Base-by-base conservation (phyloP, 345 rosid species). In the Euphorbia pulcherrima region DNA sequence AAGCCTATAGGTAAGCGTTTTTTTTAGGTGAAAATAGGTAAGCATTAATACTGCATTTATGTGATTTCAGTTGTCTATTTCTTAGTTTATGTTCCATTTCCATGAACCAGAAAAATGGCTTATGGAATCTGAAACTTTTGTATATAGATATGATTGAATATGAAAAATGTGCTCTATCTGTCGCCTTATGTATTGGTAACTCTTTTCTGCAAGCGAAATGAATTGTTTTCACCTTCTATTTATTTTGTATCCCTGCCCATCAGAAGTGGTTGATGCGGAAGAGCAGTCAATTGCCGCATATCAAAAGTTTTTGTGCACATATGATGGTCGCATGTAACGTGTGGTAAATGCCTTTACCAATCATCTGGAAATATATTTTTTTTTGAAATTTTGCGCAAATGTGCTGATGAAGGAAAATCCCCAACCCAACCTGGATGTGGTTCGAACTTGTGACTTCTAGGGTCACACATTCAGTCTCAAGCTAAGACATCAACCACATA, bases 281-380 rank as follows among this genome's bases (percentile, higher is more conserved):
- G 16, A n/a, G 10, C 44, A 21, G 26, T 53, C 57, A 53, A 53
- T 53, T n/a, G 57, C 28, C 26, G 57, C 28, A 24, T 53, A 23
- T 53, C 57, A 13, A 21, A 53, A 50, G 54, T 50, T 50, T 50
- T n/a, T 50, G 54, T 50, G 54, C 54, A 50, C 21, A 50, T 17
- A 50, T 50, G 54, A 50, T 50, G 54, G 54, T 50, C 26, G 55
- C 57, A 53, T 53, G 57, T 53, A 5, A 30, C 1, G 33, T 59
- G 63, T 59, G 63, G 63, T 59, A 59, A 59, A 59, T 59, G 63
- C 63, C 63, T 59, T 18, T 6, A 33, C 35, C 11, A 23, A 33
- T 33, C 44, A 59, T 59, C 46, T 59, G 44, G 35, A 17, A 27
- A 6, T 46, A 14, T 50, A n/a, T n/a, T n/a, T n/a, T n/a, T n/a